Base-by-base conservation (phyloP, 495 filamentous ascomycete species). In the Patellaria atrata region DNA sequence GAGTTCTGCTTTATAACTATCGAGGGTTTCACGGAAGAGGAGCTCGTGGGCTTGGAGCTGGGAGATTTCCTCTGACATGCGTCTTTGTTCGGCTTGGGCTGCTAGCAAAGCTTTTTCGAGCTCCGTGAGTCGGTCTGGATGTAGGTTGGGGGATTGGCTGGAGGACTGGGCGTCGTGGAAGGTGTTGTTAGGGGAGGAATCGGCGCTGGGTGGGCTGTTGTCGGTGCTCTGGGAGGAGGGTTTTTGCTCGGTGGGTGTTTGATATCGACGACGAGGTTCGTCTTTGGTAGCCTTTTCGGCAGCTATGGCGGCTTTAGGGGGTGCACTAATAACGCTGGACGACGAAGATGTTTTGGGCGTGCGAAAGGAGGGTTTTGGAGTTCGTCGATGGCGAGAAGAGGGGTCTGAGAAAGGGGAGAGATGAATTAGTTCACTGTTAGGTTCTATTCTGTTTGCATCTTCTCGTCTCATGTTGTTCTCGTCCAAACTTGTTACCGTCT, bases 201-300 rank as follows among this genome's bases (percentile, higher is more conserved):
- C 44, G 5, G 35, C 19, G 11, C 24, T 16, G 9, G 42, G 30
- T 2, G 26, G 18, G n/a, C 16, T 30, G 24, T 29, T 37, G 15
- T 25, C 38, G 17, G 21, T 33, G 10, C 22, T 23, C 1, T 35
- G 38, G 14, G 33, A 45, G 3, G 15, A 18, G 10, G 41, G 21
- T 27, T 30, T 35, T 5, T 42, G 38, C 22, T 50, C 46, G 35
- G 37, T 33, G 19, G 42, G 41, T n/a, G 41, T 30, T 27, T 45
- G 39, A 33, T 41, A 42, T 12, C 38, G 41, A 1, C 46, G 46
- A 4, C 45, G 42, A 17, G 45, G 3, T 15, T 50, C 46, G 2
- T 50, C 46, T 21, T 45, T 50, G 29, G 42, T 50, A 2, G 30
- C 16, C 28, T 45, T 45, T 7, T 18, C 29, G 12, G 35, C 11